phyloP scores from a whole-genome alignment of 495 filamentous ascomycete genomes.

The Neurospora sp. region DNA sequence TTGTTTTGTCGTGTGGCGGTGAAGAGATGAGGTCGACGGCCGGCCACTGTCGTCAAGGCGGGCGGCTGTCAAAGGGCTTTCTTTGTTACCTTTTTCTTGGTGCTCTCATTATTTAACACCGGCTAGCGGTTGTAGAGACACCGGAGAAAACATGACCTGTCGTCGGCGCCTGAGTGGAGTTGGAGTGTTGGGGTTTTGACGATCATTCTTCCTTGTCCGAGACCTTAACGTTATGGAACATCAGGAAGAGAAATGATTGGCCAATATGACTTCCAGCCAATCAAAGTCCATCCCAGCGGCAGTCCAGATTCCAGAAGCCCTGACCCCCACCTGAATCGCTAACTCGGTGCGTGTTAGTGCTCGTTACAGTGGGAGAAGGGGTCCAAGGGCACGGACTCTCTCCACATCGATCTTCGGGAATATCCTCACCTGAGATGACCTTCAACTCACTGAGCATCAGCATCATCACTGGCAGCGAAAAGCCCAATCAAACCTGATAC shows the following conservation, averaged over 20 bases:
- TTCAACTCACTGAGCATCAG: not conserved
- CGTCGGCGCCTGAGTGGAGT: not conserved
- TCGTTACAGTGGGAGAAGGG: not conserved
- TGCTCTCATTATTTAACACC: not conserved
- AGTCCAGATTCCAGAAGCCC: not conserved
- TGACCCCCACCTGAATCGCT: not conserved
- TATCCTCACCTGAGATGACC: not conserved
- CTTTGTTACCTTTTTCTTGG: not conserved
- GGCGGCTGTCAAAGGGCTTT: not conserved
- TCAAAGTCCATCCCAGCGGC: not conserved
- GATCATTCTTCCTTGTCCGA: not conserved
- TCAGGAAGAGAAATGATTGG: not conserved
- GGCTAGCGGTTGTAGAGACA: not conserved
- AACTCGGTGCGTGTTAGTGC: not conserved
- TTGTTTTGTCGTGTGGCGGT: not conserved
- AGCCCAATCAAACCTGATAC: too few relatives aligned
- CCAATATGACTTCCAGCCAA: not conserved
- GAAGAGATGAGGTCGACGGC: not conserved
- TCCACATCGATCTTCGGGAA: not conserved
- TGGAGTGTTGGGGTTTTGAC: not conserved
- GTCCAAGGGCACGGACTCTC: not conserved
- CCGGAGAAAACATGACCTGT: not conserved
- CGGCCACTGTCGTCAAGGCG: not conserved
- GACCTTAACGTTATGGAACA: not conserved
- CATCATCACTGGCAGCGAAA: not conserved